Percentiles rank a stretch among this genome's conserved stretches.
phyloP scores from a whole-genome alignment of 2,329 filamentous ascomycete species.

The Botrytis elliptica region DNA sequence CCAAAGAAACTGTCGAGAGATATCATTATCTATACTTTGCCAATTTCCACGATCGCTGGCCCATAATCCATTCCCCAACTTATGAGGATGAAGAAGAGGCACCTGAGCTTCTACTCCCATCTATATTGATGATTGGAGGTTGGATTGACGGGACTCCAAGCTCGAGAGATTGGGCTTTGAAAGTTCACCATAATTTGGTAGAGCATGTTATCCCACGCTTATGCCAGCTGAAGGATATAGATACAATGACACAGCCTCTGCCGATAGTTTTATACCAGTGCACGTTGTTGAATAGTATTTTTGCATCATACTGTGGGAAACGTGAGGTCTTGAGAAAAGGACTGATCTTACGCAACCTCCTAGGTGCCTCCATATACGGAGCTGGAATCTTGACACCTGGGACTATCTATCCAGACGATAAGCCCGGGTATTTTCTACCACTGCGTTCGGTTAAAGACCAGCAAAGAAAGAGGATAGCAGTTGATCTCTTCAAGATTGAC shows the following conservation, averaged over 20 bases:
- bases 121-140: slow-evolving; percentile 43
- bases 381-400: slow-evolving; percentile 42
- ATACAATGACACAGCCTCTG: slow-evolving; percentile 31
- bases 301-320: slow-evolving; percentile 39
- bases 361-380: slow-evolving; percentile 41
- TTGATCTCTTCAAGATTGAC: slow-evolving; percentile 44
- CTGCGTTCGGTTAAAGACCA: slow-evolving; percentile 39
- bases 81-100: slow-evolving; percentile 36
- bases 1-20: slow-evolving; percentile 25
- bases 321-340: slow-evolving; percentile 36
- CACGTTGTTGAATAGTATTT: slow-evolving; percentile 43
- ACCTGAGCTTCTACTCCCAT: slow-evolving; percentile 34
- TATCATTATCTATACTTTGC: slow-evolving; percentile 42
- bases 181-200: slow-evolving; percentile 40
- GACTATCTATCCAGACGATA: slow-evolving; percentile 41
- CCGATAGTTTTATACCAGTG: slow-evolving; percentile 38
- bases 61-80: slow-evolving; percentile 43
- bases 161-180: slow-evolving; percentile 35
- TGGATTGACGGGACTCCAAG: slow-evolving; percentile 41
- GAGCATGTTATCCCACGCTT: slow-evolving; percentile 29
- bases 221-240: slow-evolving; percentile 37
- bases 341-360: slow-evolving; percentile 40
- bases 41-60: slow-evolving; percentile 45
- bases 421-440: slow-evolving; percentile 43
- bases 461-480: slow-evolving; percentile 42